A percentile compares a stretch with the other conserved stretches of the same genome.
Conservation (phyloP, 2,329 filamentous ascomycete genomes). For the Colletotrichum kahawae region DNA sequence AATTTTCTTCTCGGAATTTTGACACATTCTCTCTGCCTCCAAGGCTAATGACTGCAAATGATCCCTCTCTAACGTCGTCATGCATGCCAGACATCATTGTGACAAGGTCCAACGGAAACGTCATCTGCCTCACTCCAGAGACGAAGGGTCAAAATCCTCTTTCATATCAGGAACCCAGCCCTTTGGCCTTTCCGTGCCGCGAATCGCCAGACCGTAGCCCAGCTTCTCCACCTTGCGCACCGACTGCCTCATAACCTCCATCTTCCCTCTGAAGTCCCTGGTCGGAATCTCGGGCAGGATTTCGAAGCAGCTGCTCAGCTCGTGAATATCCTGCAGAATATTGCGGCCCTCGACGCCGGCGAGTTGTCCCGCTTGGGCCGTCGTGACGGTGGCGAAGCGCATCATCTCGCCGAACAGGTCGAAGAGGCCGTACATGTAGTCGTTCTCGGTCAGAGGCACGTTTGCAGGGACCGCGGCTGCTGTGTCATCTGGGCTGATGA, state of each 20-base stretch:
- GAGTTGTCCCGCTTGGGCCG: constrained; percentile 73
- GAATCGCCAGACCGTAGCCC: constrained; percentile 84
- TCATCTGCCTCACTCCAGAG: neutral
- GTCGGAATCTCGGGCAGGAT: constrained; percentile 65
- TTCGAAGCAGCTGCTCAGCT: constrained; percentile 78
- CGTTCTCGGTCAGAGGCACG: constrained; percentile 75
- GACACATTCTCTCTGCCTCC: neutral
- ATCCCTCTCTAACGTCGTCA: neutral
- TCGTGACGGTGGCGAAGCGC: constrained; percentile 89
- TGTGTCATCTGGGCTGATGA: constrained; percentile 73
- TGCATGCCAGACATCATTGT: neutral
- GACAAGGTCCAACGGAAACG: rapidly evolving
- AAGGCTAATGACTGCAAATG: neutral
- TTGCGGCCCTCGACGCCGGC: constrained; percentile 50
- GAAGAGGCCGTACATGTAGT: constrained; percentile 90
- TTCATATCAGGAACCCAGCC: constrained; percentile 87
- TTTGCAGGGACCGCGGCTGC: constrained; percentile 51
- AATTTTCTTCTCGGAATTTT: too few species aligned
- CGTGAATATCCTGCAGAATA: constrained; percentile 82
- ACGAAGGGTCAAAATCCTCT: constrained; percentile 25
- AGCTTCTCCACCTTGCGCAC: constrained; percentile 94
- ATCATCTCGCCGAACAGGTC: constrained; percentile 97
- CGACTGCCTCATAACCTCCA: constrained; percentile 83
- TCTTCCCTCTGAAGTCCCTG: constrained; percentile 74
- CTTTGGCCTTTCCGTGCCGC: constrained; percentile 86